These are phyloP conservation scores for Mycena sanguinolenta DNA, from an alignment of 768 basidiomycete species.

Conservation along the genomic window DNA sequence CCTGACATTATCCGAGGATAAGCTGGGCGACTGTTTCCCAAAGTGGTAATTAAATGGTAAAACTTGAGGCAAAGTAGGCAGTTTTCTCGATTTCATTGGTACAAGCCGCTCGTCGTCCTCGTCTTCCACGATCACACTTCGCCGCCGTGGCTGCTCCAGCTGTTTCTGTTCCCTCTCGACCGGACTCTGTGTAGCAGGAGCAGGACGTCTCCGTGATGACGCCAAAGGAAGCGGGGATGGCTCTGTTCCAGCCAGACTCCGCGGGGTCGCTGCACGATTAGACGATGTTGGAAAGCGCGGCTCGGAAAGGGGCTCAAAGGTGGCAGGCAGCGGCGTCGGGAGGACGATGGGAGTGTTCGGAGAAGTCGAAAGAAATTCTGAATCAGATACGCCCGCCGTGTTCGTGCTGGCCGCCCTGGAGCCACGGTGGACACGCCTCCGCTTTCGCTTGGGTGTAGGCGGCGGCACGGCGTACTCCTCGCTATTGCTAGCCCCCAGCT, in stretches of 20 bases:
- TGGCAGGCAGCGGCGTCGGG: conserved; percentile 63
- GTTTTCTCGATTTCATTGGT: conserved; percentile 56
- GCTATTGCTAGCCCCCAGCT: conserved; percentile 65
- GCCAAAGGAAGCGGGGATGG: not conserved
- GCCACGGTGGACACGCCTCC: conserved; percentile 67
- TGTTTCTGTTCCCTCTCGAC: conserved; percentile 44
- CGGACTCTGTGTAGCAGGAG: conserved; percentile 37
- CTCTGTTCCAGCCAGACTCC: conserved; percentile 42
- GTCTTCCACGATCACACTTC: conserved; percentile 79
- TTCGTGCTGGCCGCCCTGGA: conserved; percentile 40
- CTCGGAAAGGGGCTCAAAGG: conserved; percentile 53
- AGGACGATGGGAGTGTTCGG: conserved; percentile 73
- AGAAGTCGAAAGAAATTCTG: conserved; percentile 62
- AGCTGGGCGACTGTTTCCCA: conserved; percentile 3
- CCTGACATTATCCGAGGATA: conserved; percentile 21
- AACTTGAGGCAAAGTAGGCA: conserved; percentile 58
- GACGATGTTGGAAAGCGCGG: conserved; percentile 59
- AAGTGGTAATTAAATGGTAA: conserved; percentile 50
- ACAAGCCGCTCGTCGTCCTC: conserved; percentile 76
- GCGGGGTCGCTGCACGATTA: conserved; percentile 53
- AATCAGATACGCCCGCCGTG: conserved; percentile 64
- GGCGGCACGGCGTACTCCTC: conserved; percentile 65
- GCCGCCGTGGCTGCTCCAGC: conserved; percentile 58
- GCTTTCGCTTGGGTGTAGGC: conserved; percentile 66
- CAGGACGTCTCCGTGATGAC: conserved; percentile 30